Conservation (phyloP, 1,284 basidiomycete species). For the Coniferiporia sulphurascens region DNA sequence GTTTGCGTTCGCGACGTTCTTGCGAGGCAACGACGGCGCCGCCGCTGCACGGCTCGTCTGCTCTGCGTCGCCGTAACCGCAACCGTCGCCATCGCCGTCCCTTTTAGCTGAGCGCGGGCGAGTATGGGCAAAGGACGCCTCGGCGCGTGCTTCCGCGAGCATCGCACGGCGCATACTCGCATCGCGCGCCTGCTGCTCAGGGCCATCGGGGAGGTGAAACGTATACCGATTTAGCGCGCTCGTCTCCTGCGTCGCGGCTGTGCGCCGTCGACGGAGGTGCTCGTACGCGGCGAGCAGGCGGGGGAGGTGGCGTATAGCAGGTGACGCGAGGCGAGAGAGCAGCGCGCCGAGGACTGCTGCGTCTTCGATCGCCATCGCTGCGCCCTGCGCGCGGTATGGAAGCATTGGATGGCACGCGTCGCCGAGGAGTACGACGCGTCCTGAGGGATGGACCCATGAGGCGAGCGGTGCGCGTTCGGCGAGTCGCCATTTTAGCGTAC, state of each 20-base stretch:
- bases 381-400: constrained; percentile 66
- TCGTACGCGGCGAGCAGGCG: constrained; percentile 20
- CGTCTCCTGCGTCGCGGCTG: constrained; percentile 18
- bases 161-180: constrained; percentile 21
- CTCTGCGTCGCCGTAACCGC: no score
- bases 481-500: constrained; percentile 44
- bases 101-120: no score
- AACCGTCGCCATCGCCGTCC: no score
- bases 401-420: constrained; percentile 65
- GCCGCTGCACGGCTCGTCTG: no score
- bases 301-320: constrained; percentile 12
- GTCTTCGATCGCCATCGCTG: constrained; percentile 67
- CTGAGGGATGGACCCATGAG: constrained; percentile 46
- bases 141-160: constrained; percentile 6
- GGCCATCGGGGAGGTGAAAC: constrained; percentile 22
- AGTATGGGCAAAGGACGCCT: not conserved
- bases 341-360: constrained; percentile 57
- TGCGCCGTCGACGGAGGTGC: constrained; percentile 14
- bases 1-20: constrained; percentile 19
- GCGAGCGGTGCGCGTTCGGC: constrained; percentile 42
- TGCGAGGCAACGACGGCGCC: not conserved
- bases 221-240: constrained; percentile 22
- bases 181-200: constrained; percentile 22
- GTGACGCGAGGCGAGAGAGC: constrained; percentile 38
- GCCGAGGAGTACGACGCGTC: constrained; percentile 45